phyloP scores from a whole-genome alignment of 176 grass and related monocot species.

The Saccharum spontaneum region DNA sequence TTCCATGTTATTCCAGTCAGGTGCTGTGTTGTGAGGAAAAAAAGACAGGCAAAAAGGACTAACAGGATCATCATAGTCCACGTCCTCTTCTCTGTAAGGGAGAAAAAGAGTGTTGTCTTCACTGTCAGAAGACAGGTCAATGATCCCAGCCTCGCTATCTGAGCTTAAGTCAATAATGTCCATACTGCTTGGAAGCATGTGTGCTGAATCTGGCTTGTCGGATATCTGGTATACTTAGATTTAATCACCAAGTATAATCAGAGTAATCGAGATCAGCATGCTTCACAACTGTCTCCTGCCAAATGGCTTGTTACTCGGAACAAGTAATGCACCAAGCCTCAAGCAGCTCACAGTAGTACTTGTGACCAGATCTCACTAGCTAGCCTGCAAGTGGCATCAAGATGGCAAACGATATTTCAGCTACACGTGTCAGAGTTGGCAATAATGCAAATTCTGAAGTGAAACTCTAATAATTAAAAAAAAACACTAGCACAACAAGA shows the following conservation, averaged over 20 bases:
- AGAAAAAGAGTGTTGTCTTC: constrained; percentile 11
- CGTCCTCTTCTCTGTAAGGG: constrained; percentile 17
- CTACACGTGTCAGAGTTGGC: background rate
- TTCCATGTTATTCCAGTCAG: background rate
- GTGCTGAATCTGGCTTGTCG: background rate
- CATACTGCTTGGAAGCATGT: constrained; percentile 12
- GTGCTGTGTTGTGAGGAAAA: constrained; percentile 4
- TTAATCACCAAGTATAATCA: background rate
- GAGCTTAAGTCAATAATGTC: constrained; percentile 51
- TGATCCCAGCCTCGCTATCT: constrained; percentile 40
- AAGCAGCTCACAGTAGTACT: background rate
- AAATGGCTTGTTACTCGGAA: background rate
- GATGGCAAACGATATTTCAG: constrained; percentile 11
- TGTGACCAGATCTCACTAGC: constrained; percentile 1
- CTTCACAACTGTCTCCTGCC: background rate
- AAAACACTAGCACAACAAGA: background rate
- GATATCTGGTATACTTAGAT: background rate
- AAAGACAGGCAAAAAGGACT: background rate
- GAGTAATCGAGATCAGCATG: background rate
- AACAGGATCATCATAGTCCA: constrained; percentile 1
- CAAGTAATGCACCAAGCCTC: background rate
- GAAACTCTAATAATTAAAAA: background rate
- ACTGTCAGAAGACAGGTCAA: constrained; percentile 47
- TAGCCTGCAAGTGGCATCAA: constrained; percentile 15
- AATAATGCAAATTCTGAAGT: background rate